Evolutionary conservation across 495 filamentous ascomycete genomes (phyloP), one percentile per base, ranked within the genome.

Genomic region (Aspergillus homomorphus): DNA sequence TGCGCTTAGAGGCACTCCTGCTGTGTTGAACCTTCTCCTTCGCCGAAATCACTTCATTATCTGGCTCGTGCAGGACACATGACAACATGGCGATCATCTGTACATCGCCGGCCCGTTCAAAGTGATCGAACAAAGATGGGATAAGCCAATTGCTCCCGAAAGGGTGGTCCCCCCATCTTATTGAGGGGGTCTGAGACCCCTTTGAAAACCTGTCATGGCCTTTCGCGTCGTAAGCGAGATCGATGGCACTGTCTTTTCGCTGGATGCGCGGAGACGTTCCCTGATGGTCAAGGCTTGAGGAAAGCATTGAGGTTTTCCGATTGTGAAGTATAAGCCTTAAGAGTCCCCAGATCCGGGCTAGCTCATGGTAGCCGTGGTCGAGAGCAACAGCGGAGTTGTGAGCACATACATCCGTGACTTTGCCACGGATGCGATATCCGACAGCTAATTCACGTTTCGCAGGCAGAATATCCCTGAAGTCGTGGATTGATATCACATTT

Each of bases 41-140:
- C 19, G 42, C 23, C 6, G 62, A 55, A 8, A 45, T 52, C 12
- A 54, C 62, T 41, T 71, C 72, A 7, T 60, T 57, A 53, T 69
- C 73, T 14, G 84, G 79, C 57, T 95, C 89, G 51, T 84, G 84
- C 55, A 97, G 87, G 45, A 96, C 85, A 67, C 92, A 96, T 1
- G 92, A 88, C 14, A 97, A 81, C 92, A 96, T 96, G 33, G 91
- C 93, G 18, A 96, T 78, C 92, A 96, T 96, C 69, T 97, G 92
- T 3, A 93, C 75, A 67, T 97, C 91, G 2, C 85, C 90, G 26
- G 86, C 76, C 41, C 76, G 80, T 67, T 96, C 91, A 60, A 89
- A 96, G 68, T 96, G 82, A 15, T 83, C 80, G 64, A 96, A 91
- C 16, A 75, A 66, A 14, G 68, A 72, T 24, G 72, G 75, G 2